phyloP scores from a whole-genome alignment of 306 rosid species.

The Vigna unguiculata region DNA sequence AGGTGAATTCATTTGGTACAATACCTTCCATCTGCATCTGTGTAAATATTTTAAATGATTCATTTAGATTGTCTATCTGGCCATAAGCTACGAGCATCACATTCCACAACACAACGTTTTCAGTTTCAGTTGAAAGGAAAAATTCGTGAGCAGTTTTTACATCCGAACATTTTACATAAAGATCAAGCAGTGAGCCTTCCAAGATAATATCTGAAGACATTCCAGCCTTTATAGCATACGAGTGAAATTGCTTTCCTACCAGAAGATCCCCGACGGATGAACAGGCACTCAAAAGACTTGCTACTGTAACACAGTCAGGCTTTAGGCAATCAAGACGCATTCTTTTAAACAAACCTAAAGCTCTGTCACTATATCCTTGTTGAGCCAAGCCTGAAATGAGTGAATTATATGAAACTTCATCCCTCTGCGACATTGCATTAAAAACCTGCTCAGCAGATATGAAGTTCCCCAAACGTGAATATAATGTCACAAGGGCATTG shows the following conservation, averaged over 20 bases:
- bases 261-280: slow-evolving; percentile 65
- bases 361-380: slow-evolving; percentile 66
- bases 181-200: slow-evolving; percentile 92
- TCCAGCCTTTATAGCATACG: slow-evolving; percentile 79
- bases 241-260: slow-evolving; percentile 78
- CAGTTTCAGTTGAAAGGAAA: slow-evolving; percentile 73
- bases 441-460: slow-evolving; percentile 70
- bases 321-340: slow-evolving; percentile 71
- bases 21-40: slow-evolving; percentile 83
- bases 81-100: slow-evolving; percentile 92
- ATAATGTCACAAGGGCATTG: slow-evolving; percentile 84
- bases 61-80: slow-evolving; percentile 61
- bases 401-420: slow-evolving; percentile 83
- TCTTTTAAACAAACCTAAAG: slow-evolving; percentile 66
- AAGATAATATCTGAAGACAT: slow-evolving; percentile 77
- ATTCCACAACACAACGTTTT: slow-evolving; percentile 87
- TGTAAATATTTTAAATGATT: slow-evolving; percentile 70
- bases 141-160: slow-evolving; percentile 68
- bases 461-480: slow-evolving; percentile 69
- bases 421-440: slow-evolving; percentile 63
- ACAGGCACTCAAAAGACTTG: slow-evolving; percentile 84
- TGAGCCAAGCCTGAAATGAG: slow-evolving; percentile 89
- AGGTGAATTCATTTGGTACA: slow-evolving; percentile 83
- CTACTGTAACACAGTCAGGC: slow-evolving; percentile 84
- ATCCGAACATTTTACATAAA: slow-evolving; percentile 86